Evolutionary conservation across 352 stramenopile species (phyloP).

Genomic region (Phytophthora pseudosyringae): DNA sequence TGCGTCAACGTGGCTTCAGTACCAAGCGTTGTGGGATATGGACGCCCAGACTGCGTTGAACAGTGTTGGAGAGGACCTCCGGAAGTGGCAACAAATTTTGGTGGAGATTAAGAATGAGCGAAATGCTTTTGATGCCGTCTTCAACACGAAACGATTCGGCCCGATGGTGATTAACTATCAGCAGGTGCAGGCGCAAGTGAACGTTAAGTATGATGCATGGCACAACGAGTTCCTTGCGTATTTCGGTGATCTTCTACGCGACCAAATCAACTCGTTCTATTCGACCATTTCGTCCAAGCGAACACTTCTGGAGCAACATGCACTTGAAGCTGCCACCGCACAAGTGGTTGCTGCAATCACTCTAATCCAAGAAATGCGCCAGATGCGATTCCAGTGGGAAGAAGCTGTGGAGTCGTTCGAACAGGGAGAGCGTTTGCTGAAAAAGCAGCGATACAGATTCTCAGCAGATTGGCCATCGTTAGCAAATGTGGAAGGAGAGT

Average conservation of each 20-base stretch:
- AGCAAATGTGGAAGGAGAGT: slow-evolving; percentile 96
- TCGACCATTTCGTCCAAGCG: slow-evolving; percentile 84
- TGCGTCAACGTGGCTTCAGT: slow-evolving; percentile 97
- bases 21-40: slow-evolving; percentile 99
- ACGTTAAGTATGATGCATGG: slow-evolving; percentile 99
- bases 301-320: slow-evolving; percentile 93
- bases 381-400: slow-evolving; percentile 76
- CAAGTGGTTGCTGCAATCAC: slow-evolving; percentile 96
- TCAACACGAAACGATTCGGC: slow-evolving; percentile 91
- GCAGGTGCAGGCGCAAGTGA: slow-evolving; percentile 93
- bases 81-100: slow-evolving; percentile 97
- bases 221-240: slow-evolving; percentile 98
- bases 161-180: slow-evolving; percentile 92
- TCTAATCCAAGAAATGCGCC: slow-evolving; percentile 90
- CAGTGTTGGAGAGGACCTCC: slow-evolving; percentile 94
- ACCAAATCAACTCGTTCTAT: slow-evolving; percentile 93
- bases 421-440: slow-evolving; percentile 96
- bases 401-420: slow-evolving; percentile 89
- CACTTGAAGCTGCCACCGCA: slow-evolving; percentile 94
- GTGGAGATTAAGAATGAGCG: slow-evolving; percentile 96
- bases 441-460: slow-evolving; percentile 97
- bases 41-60: slow-evolving; percentile 94
- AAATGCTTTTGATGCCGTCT: slow-evolving; percentile 93
- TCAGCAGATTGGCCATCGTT: slow-evolving; percentile 96
- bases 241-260: slow-evolving; percentile 95